phyloP scores from a whole-genome alignment of 139 green algal genomes.

The Coelastrella sp. region DNA sequence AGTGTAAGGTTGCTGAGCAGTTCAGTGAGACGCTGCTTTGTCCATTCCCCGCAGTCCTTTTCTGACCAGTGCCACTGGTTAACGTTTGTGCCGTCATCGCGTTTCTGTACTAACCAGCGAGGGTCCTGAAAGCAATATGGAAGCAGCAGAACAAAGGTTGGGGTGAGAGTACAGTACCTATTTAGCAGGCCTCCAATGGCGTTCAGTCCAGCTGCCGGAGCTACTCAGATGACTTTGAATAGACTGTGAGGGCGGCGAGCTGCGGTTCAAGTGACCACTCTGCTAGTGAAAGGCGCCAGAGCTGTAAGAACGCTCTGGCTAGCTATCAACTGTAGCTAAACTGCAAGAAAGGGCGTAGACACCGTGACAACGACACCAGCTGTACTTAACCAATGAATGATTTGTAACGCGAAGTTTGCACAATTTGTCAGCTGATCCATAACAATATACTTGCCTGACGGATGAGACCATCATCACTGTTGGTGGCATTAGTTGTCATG shows the following conservation, averaged over 20 bases:
- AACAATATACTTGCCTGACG: background rate
- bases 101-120: slow-evolving; percentile 91
- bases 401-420: background rate
- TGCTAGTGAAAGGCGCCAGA: too few species aligned
- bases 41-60: slow-evolving; percentile 82
- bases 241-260: too few species aligned
- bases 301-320: too few species aligned
- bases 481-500: background rate
- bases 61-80: slow-evolving; percentile 89
- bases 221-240: too few species aligned
- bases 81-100: slow-evolving; percentile 75
- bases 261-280: too few species aligned
- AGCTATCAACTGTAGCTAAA: too few species aligned
- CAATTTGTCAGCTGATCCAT: background rate
- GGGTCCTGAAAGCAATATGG: slow-evolving; percentile 60
- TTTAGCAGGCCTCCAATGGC: background rate
- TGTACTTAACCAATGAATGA: background rate
- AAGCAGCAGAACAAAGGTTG: background rate
- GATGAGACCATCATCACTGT: background rate
- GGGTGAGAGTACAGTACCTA: background rate
- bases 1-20: slow-evolving; percentile 65
- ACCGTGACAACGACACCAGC: background rate
- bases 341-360: background rate
- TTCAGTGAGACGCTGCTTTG: slow-evolving; percentile 66
- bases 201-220: too few species aligned